Evolutionary conservation across 108 stramenopile species (phyloP).

Genomic region (Nitzschia putrida): DNA sequence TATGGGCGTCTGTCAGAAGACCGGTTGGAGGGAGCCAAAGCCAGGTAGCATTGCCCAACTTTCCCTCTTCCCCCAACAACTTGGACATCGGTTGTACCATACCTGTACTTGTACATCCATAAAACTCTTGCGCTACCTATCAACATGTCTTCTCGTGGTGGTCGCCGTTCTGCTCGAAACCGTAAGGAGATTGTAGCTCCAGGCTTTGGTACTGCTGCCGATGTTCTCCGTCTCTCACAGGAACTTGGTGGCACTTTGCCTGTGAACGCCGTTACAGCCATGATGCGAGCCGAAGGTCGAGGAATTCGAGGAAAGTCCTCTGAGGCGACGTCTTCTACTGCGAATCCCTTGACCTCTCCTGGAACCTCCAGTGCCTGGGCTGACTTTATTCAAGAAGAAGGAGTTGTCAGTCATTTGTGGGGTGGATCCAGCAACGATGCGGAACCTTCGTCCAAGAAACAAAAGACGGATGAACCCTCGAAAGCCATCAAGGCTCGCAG

Average conservation of each 20-base stretch:
- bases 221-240: conserved; percentile 37
- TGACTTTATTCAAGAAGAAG: conserved; percentile 81
- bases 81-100: no score
- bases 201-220: conserved; percentile 54
- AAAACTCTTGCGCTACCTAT: no score
- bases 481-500: neutral
- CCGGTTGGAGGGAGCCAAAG: no score
- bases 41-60: no score
- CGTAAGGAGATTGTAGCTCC: conserved; percentile 53
- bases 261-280: conserved; percentile 57
- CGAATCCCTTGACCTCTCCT: conserved; percentile 38
- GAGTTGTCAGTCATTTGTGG: conserved; percentile 24
- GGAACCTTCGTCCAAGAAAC: conserved; percentile 29
- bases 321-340: neutral
- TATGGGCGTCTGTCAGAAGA: no score
- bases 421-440: conserved; percentile 9
- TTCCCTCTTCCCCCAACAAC: no score
- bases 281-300: conserved; percentile 75
- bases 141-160: conserved; percentile 13
- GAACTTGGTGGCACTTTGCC: conserved; percentile 51
- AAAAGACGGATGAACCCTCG: conserved; percentile 23
- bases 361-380: conserved; percentile 77
- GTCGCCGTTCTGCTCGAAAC: conserved; percentile 35
- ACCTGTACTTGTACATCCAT: no score
- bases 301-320: conserved; percentile 43